phyloP scores from a whole-genome alignment of 1,139 yeast species.

The Yamadazyma buinensis region DNA sequence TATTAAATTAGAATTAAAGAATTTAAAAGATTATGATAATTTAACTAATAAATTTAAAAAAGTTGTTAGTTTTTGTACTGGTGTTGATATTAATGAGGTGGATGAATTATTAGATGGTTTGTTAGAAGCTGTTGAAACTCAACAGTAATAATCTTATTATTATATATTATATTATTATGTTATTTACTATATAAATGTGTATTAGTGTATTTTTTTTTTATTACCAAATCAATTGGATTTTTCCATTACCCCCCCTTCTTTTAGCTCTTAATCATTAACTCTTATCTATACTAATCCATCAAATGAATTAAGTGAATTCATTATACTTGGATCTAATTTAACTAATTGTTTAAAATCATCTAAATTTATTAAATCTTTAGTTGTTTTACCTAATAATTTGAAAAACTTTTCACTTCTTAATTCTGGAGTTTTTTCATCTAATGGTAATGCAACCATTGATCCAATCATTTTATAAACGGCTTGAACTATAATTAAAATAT shows the following conservation, averaged over 20 bases:
- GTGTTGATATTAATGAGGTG: conserved; percentile 69
- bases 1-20: conserved; percentile 49
- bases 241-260: too few relatives aligned
- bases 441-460: conserved; percentile 84
- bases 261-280: too few relatives aligned
- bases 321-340: conserved; percentile 77
- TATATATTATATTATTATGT: too few relatives aligned
- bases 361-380: conserved; percentile 59
- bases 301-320: conserved; percentile 74
- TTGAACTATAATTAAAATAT: conserved; percentile 72
- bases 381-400: conserved; percentile 65
- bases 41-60: conserved; percentile 82
- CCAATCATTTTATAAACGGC: conserved; percentile 97
- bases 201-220: too few relatives aligned
- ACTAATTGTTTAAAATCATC: conserved; percentile 84
- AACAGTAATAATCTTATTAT: too few relatives aligned
- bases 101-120: conserved; percentile 82
- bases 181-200: too few relatives aligned
- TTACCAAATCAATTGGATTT: too few relatives aligned
- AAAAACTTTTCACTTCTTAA: conserved; percentile 81
- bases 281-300: conserved; percentile 74
- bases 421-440: conserved; percentile 93
- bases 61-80: conserved; percentile 88
- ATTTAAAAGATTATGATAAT: conserved; percentile 51
- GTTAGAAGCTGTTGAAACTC: conserved; percentile 83